Conservation (phyloP, 306 rosid genomes). For the Quercus variabilis region DNA sequence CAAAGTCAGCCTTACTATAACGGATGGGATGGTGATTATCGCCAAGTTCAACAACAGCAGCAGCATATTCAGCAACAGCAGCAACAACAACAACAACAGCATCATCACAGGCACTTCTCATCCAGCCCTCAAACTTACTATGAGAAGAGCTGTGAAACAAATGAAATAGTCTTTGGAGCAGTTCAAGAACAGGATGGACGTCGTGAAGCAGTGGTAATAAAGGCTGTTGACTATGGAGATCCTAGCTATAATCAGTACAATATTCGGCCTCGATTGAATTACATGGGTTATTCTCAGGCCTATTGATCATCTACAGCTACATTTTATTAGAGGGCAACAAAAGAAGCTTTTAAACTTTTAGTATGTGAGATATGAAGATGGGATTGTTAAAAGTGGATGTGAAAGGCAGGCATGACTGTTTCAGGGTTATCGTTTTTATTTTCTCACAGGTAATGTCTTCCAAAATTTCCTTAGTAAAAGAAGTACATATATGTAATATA, state of each 20-base stretch:
- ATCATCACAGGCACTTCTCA: slow-evolving; percentile 61
- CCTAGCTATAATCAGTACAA: slow-evolving; percentile 64
- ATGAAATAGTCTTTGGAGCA: slow-evolving; percentile 94
- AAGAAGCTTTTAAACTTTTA: not conserved
- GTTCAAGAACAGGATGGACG: slow-evolving; percentile 90
- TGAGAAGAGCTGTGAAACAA: slow-evolving; percentile 73
- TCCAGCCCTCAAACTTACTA: slow-evolving; percentile 59
- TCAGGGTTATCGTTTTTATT: not conserved
- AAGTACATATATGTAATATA: not conserved
- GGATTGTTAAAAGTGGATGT: not conserved
- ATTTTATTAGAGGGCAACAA: slow-evolving; percentile 8
- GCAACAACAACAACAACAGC: slow-evolving; percentile 44
- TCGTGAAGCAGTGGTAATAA: slow-evolving; percentile 82
- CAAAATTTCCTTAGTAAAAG: not conserved
- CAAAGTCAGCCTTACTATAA: slow-evolving; percentile 43
- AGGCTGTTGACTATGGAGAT: slow-evolving; percentile 87
- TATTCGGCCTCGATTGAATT: slow-evolving; percentile 65
- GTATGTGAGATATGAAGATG: not conserved
- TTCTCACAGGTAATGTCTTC: slow-evolving; percentile 5
- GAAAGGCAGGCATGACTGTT: not conserved
- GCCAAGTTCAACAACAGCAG: slow-evolving; percentile 36
- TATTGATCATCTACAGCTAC: slow-evolving; percentile 39
- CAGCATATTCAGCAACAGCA: slow-evolving; percentile 25
- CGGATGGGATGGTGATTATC: slow-evolving; percentile 56
- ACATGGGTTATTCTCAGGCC: slow-evolving; percentile 55